phyloP scores from a whole-genome alignment of 164 flowering plant species.

The Stephania yunnanensis region DNA sequence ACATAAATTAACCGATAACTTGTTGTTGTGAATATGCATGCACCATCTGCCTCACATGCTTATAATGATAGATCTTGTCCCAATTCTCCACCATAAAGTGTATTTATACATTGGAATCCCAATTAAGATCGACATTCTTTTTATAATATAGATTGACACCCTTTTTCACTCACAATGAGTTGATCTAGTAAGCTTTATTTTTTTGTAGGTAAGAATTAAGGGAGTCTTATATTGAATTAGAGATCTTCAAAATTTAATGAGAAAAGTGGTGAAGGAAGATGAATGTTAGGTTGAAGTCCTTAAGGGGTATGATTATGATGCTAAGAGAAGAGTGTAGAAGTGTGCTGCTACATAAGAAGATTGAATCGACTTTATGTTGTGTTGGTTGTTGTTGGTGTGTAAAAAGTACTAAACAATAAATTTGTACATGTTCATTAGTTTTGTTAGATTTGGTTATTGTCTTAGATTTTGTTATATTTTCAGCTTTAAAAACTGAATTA shows the following conservation, averaged over 20 bases:
- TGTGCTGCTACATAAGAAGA: too few species aligned
- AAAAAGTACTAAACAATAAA: too few species aligned
- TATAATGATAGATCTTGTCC: conserved; percentile 37
- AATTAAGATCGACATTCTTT: not conserved
- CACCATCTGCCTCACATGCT: conserved; percentile 18
- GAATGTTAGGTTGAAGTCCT: conserved; percentile 30
- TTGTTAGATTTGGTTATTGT: too few species aligned
- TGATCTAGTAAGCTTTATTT: not conserved
- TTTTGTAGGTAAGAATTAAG: conserved; percentile 51
- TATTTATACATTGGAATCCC: not conserved
- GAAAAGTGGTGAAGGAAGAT: conserved; percentile 53
- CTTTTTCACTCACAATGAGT: not conserved
- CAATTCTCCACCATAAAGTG: not conserved
- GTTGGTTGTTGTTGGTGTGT: too few species aligned
- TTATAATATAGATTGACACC: not conserved
- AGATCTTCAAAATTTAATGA: conserved; percentile 60
- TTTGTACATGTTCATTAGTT: too few species aligned
- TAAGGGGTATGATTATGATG: too few species aligned
- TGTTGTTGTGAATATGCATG: conserved; percentile 34
- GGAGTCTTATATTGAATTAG: conserved; percentile 62
- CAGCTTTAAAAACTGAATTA: too few species aligned
- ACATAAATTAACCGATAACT: not conserved
- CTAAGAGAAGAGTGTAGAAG: too few species aligned
- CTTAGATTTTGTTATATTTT: too few species aligned
- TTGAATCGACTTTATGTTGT: too few species aligned